Conservation (phyloP, 768 basidiomycete genomes). For the Hypholoma sublateritium region DNA sequence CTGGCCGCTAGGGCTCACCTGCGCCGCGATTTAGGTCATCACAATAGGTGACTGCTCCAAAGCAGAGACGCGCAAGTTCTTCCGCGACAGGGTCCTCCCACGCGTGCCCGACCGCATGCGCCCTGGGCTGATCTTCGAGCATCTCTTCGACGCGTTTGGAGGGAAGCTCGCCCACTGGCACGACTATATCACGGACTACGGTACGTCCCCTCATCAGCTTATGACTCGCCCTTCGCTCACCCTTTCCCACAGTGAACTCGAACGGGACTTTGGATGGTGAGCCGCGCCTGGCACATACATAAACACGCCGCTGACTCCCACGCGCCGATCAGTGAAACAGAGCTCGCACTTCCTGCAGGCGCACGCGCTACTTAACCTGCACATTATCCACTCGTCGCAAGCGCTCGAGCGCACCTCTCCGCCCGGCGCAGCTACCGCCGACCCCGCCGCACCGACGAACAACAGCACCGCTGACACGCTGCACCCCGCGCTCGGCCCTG, state of each 20-base stretch:
- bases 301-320: not conserved
- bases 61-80: constrained; percentile 66
- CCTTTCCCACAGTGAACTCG: constrained; percentile 55
- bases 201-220: constrained; percentile 34
- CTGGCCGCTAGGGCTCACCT: not conserved
- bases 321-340: constrained; percentile 56
- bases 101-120: constrained; percentile 65
- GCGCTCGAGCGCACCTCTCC: constrained; percentile 32
- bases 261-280: constrained; percentile 71
- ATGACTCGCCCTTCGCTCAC: not conserved
- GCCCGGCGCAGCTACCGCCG: constrained; percentile 23
- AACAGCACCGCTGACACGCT: constrained; percentile 47
- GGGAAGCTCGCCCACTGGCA: constrained; percentile 84
- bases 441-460: constrained; percentile 28
- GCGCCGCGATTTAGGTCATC: constrained; percentile 48
- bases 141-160: constrained; percentile 76
- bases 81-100: constrained; percentile 62
- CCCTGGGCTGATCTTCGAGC: constrained; percentile 62
- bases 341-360: constrained; percentile 86
- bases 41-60: constrained; percentile 81
- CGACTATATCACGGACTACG: constrained; percentile 75
- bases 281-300: constrained; percentile 17
- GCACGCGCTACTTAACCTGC: constrained; percentile 78
- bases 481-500: constrained; percentile 58
- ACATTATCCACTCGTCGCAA: constrained; percentile 84